Base-by-base conservation (phyloP, 2,329 filamentous ascomycete genomes). In the Botrytis hyacinthi region DNA sequence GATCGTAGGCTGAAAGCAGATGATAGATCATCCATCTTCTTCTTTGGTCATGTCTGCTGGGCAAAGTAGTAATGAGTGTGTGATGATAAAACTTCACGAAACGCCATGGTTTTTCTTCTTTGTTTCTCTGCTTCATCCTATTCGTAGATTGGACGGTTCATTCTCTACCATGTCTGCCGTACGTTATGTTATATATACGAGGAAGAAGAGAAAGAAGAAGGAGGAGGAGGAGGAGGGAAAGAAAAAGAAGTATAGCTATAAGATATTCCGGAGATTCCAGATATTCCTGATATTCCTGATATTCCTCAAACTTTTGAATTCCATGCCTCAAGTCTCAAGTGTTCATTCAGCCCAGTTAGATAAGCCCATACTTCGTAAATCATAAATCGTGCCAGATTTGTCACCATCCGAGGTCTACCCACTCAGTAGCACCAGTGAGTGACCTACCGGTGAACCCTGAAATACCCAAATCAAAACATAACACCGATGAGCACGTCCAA, bases 331-430 rank as follows among this genome's bases (percentile, higher is more conserved):
- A 44, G 16, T 32, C 37, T 29, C 42, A 63, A 44, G 16, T 32
- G n/a, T 51, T 51, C 22, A n/a, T 16, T 29, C 57, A 9, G 59
- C 29, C 59, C 59, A 60, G 32, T 12, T 37, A 37, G 18, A 35
- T n/a, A 51, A 29, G 26, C 48, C 32, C 59, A 61, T 61, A n/a
- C n/a, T n/a, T n/a, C n/a, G n/a, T n/a, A 10, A 63, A 40, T 20
- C 8, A 42, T 61, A 18, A 63, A 40, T 20, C 8, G 29, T 8
- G 18, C 22, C 12, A 51, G 22, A 67, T 67, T 67, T 67, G 63
- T 66, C 63, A 66, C 44, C 63, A 66, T 42, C 59, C 59, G 59
- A 61, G 59, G 59, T 61, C 60, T 62, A n/a, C 26, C 42, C 62
- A 66, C 22, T 44, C 61, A 16, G 61, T 20, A 40, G 26, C 51